phyloP scores from a whole-genome alignment of 2,329 filamentous ascomycete species.

The Geosmithia flava region DNA sequence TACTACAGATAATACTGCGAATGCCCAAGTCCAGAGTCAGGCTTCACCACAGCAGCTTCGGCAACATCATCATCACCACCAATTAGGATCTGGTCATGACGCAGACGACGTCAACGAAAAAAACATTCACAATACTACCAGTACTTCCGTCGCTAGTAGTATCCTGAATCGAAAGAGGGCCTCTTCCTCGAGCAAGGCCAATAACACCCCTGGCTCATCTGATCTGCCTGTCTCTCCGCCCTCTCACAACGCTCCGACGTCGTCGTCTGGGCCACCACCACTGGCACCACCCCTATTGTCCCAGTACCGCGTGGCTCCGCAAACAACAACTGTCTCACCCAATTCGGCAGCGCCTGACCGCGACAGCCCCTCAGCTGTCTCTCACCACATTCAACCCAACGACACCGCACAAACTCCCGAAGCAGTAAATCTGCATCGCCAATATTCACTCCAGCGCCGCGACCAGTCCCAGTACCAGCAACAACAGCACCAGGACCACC shows the following conservation, averaged over 20 bases:
- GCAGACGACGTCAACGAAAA: too few relatives aligned
- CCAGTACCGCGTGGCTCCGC: constrained; percentile 6
- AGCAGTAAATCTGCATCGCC: too few relatives aligned
- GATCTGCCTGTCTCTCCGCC: not conserved
- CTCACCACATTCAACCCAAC: too few relatives aligned
- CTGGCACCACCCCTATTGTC: not conserved
- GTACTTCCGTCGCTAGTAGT: too few relatives aligned
- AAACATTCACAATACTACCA: too few relatives aligned
- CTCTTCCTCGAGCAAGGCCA: not conserved
- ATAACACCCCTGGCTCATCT: not conserved
- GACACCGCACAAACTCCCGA: too few relatives aligned
- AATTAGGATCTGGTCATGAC: too few relatives aligned
- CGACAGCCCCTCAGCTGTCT: constrained; percentile 1
- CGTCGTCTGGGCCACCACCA: not conserved
- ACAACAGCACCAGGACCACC: constrained; percentile 8
- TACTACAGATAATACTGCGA: too few relatives aligned
- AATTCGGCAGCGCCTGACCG: constrained; percentile 10
- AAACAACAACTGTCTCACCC: constrained; percentile 11
- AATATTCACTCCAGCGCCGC: not conserved
- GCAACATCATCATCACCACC: too few relatives aligned
- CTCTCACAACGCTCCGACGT: not conserved
- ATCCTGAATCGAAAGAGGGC: not conserved
- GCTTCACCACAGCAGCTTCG: too few relatives aligned
- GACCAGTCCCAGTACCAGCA: not conserved
- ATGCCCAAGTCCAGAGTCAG: too few relatives aligned